Evolutionary conservation across 345 rosid species (phyloP), one percentile per base, ranked within the genome.

Genomic region (Gossypium rotundifolium): DNA sequence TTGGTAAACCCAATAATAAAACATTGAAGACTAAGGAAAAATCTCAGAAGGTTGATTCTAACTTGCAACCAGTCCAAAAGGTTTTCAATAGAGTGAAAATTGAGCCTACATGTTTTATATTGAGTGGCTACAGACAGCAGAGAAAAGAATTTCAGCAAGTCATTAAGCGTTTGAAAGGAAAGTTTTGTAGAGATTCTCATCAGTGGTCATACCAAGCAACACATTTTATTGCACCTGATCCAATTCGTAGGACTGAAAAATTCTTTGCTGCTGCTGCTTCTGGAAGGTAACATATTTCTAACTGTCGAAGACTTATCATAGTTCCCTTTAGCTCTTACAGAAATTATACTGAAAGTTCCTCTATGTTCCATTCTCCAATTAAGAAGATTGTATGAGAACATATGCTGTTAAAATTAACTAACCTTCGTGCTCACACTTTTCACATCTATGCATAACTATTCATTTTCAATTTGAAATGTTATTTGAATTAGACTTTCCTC

Each of bases 181-280:
- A 85, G 83, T 73, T 78, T 55, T 95, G 96, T 79, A 87, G 87
- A 77, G 94, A 93, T 81, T 95, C 97, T 81, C 98, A 95, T 84
- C 93, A 90, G 16, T 95, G 99, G 97, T 93, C 96, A 53, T 95
- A 91, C 81, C 97, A 91, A 81, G 98, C 97, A 77, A 95, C 99
- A 51, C 99, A 95, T 69, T 91, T 88, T 73, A 85, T 95, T 53
- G 84, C 87, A 65, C 80, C 96, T 49, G 88, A 86, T 65, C 90
- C 94, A 51, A 58, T 93, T 79, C 85, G 91, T 54, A 86, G 99
- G 84, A 95, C 99, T 18, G 98, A 93, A 70, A 95, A 91, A 77
- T 84, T 93, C 62, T 87, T 87, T 11, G 88, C 88, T 72, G 87
- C 88, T 75, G 82, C 88, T 23, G 87, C 90, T 70, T 85, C 88